Base-by-base conservation (phyloP, 2,329 filamentous ascomycete genomes). In the Macrophomina tecta region DNA sequence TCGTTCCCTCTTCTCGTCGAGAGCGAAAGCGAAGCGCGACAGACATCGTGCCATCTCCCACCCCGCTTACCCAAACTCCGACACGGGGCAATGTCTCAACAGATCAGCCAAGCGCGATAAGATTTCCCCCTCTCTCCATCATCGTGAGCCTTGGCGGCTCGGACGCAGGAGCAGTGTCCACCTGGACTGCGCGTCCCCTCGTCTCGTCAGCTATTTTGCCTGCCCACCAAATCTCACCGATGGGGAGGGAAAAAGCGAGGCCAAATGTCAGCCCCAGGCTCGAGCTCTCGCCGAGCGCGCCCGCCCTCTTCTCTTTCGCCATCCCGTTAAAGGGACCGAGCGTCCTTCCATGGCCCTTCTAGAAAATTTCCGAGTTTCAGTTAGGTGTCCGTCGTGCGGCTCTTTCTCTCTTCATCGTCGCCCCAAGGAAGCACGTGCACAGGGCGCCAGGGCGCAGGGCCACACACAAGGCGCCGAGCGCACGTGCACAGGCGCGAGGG, bases 281-380 rank as follows among this genome's bases (percentile, higher is more conserved):
- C 58, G 58, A 48, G 58, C 58, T 23, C 6, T 23, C 42, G 23
- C 28, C 42, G 34, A 18, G 52, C 16, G 53, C 34, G 36, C 53
- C n/a, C 5, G 16, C 11, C n/a, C 2, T 28, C 32, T 53, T 28
- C 51, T 32, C 34, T 12, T 9, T 42, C 36, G 53, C 23, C 12
- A 42, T 58, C 14, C 7, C 14, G 34, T 18, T 23, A 42, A 42
- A 34, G 12, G 58, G 45, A 4, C 58, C 58, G 58, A 62, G 58
- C 58, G 58, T 38, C 58, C 58, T 62, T 62, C 58, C 42, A 62
- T 23, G 23, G 45, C 18, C 58, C 7, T 62, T 62, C 58, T 62
- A 62, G 58, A 62, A 62, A 49, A 62, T 62, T 62, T 38, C 58
- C 58, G 42, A 38, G 58, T 62, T 62, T 49, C 58, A 62, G 52